Conservation (phyloP, 106 monocot genomes). For the Dioscorea dumetorum region DNA sequence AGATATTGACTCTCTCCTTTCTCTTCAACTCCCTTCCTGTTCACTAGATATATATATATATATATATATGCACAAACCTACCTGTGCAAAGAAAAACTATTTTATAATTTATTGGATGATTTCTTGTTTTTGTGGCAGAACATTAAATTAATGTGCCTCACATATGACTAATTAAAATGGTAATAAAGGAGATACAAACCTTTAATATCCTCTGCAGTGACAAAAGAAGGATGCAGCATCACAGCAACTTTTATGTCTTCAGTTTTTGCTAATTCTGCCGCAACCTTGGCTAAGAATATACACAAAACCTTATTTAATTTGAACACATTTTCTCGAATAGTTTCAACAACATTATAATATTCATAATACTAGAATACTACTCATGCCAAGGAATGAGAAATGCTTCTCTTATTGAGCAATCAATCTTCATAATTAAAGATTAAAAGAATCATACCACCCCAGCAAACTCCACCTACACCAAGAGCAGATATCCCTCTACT, state of each 20-base stretch:
- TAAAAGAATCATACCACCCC: constrained; percentile 36
- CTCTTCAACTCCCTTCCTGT: no score
- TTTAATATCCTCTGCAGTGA: constrained; percentile 28
- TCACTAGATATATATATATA: no score
- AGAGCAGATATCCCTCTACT: constrained; percentile 30
- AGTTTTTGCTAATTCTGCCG: constrained; percentile 22
- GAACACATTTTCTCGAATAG: no score
- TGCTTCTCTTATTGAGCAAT: neutral
- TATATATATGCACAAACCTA: no score
- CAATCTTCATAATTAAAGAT: neutral
- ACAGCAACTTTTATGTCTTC: constrained; percentile 18
- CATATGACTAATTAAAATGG: neutral
- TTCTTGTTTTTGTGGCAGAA: neutral
- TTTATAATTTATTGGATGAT: no score
- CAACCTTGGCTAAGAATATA: constrained; percentile 18
- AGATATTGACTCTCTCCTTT: no score
- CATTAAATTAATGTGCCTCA: neutral
- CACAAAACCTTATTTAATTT: no score
- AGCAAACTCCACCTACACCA: constrained; percentile 50
- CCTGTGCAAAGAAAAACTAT: no score
- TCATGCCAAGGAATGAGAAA: neutral
- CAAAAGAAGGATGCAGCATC: constrained; percentile 22
- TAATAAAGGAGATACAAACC: constrained; percentile 4
- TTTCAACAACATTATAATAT: no score
- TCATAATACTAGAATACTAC: no score